A percentile compares a stretch with the other conserved stretches of the same genome.
phyloP scores from a whole-genome alignment of 495 filamentous ascomycete species.

The Penicillium angulare region DNA sequence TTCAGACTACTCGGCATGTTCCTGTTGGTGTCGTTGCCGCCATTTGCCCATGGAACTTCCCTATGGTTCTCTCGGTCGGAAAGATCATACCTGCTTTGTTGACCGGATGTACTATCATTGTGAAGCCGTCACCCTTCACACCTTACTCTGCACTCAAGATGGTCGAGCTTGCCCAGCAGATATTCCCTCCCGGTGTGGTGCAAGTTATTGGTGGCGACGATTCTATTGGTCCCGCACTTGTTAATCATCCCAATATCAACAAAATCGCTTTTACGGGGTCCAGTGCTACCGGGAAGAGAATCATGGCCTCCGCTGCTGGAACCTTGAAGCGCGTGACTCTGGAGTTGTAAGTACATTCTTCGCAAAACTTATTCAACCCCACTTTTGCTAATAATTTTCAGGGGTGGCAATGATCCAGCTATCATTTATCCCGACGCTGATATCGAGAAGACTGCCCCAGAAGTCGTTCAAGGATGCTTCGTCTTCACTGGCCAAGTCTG shows the following conservation, averaged over 20 bases:
- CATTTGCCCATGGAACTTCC: slow-evolving; percentile 62
- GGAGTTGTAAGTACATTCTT: slow-evolving; percentile 31
- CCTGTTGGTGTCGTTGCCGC: slow-evolving; percentile 51
- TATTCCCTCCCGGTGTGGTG: slow-evolving; percentile 65
- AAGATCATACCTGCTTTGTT: slow-evolving; percentile 56
- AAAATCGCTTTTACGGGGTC: slow-evolving; percentile 72
- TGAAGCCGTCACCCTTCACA: slow-evolving; percentile 63
- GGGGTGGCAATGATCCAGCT: slow-evolving; percentile 61
- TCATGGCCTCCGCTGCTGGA: slow-evolving; percentile 57
- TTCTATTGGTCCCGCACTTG: slow-evolving; percentile 59
- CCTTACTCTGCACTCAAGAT: slow-evolving; percentile 66
- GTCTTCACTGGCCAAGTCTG: slow-evolving; percentile 52
- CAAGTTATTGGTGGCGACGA: slow-evolving; percentile 66
- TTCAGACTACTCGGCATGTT: slow-evolving; percentile 43
- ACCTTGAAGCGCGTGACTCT: slow-evolving; percentile 62
- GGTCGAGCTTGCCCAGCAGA: slow-evolving; percentile 56
- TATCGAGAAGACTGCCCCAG: slow-evolving; percentile 38
- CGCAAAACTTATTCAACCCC: neutral
- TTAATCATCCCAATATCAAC: slow-evolving; percentile 56
- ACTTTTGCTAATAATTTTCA: neutral
- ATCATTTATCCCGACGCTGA: slow-evolving; percentile 62
- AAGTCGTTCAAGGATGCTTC: neutral
- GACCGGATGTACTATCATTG: slow-evolving; percentile 57
- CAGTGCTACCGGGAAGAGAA: slow-evolving; percentile 58
- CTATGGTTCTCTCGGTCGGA: slow-evolving; percentile 49